Conservation (phyloP, 345 rosid species). For the Garcia nutans region DNA sequence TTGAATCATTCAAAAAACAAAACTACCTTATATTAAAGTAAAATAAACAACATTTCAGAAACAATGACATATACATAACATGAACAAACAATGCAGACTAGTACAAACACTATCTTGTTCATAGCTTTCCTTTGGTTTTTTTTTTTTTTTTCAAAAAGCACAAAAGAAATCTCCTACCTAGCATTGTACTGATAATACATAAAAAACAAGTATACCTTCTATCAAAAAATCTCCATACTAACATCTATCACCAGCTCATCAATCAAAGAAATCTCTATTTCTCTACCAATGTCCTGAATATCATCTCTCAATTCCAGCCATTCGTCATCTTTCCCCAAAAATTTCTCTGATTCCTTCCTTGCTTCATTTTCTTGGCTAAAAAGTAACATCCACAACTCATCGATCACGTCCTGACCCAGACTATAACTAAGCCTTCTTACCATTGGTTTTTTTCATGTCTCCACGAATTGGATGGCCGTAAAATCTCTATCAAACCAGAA, state of each 20-base stretch:
- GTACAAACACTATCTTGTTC: too few species aligned
- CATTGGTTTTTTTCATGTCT: conserved; percentile 46
- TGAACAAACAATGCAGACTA: too few species aligned
- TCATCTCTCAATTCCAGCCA: conserved; percentile 60
- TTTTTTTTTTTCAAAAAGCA: too few species aligned
- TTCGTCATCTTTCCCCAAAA: conserved; percentile 46
- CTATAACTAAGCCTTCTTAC: conserved; percentile 45
- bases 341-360: conserved; percentile 31
- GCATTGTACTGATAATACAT: too few species aligned
- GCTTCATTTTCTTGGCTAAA: conserved; percentile 44
- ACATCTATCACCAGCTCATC: conserved; percentile 55
- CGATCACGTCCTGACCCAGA: conserved; percentile 34
- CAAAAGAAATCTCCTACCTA: too few species aligned
- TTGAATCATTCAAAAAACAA: too few species aligned
- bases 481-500: conserved; percentile 44
- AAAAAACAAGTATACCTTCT: conserved; percentile 13
- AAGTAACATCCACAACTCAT: conserved; percentile 56
- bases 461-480: conserved; percentile 41
- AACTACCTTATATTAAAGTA: too few species aligned
- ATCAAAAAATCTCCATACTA: conserved; percentile 38
- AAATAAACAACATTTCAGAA: too few species aligned
- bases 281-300: conserved; percentile 53
- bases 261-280: conserved; percentile 61
- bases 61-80: too few species aligned
- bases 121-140: too few species aligned